A percentile compares a stretch with the other conserved stretches of the same genome.
phyloP scores from a whole-genome alignment of 2,329 filamentous ascomycete genomes.

The Cladophialophora psammophila region DNA sequence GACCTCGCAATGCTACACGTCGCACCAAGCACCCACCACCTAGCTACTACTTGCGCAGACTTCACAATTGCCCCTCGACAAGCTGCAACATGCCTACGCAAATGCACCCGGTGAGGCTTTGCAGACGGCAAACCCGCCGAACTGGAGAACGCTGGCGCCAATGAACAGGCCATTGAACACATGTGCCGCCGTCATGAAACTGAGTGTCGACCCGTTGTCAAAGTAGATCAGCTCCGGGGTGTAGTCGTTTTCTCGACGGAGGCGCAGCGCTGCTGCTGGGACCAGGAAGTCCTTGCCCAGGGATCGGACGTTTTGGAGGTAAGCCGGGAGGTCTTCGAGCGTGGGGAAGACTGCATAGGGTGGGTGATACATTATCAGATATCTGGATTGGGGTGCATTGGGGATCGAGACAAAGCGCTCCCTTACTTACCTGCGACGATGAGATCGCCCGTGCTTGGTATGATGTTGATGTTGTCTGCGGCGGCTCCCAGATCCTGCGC shows the following conservation, averaged over 20 bases:
- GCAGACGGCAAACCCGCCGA: constrained; percentile 31
- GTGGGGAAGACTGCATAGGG: constrained; percentile 30
- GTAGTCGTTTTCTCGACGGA: constrained; percentile 28
- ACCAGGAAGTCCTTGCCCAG: constrained; percentile 35
- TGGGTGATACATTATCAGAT: not conserved
- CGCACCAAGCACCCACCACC: too few species aligned
- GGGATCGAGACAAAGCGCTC: not conserved
- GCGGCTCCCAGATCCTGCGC: constrained; percentile 34
- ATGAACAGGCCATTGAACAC: constrained; percentile 25
- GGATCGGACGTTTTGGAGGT: constrained; percentile 25
- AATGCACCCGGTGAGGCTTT: constrained; percentile 21
- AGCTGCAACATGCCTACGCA: constrained; percentile 1
- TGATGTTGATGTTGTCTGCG: constrained; percentile 36
- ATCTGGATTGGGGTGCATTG: not conserved
- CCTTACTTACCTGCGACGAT: constrained; percentile 30
- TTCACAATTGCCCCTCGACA: too few species aligned
- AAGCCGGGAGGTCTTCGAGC: constrained; percentile 29
- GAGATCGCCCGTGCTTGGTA: constrained; percentile 32
- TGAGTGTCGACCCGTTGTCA: constrained; percentile 32
- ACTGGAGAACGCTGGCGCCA: constrained; percentile 27
- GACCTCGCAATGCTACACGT: too few species aligned
- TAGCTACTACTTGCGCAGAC: too few species aligned
- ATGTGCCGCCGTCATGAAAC: constrained; percentile 34
- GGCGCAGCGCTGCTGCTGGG: constrained; percentile 29
- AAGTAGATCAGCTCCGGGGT: constrained; percentile 30